Conservation (phyloP, 2,329 filamentous ascomycete species). For the Pseudohalonectria lignicola region DNA sequence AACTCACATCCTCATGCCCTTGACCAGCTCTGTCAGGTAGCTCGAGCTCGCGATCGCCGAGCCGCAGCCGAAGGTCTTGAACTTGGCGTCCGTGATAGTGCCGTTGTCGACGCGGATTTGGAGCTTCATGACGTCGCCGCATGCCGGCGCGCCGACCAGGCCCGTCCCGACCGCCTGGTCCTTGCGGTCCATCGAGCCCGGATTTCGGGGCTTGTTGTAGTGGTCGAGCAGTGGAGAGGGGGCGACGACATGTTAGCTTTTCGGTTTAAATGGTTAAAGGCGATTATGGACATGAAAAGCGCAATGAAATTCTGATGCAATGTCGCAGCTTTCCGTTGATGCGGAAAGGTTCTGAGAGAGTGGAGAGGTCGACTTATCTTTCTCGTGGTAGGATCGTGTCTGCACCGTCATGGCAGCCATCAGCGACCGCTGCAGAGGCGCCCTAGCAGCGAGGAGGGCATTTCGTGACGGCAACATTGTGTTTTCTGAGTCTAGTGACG, state of each 20-base stretch:
- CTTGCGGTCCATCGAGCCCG: constrained; percentile 54
- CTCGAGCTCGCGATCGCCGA: constrained; percentile 90
- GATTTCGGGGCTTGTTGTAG: constrained; percentile 29
- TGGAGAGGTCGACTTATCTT: constrained; percentile 9
- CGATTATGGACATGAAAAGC: too few species aligned
- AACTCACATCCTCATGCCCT: constrained; percentile 59
- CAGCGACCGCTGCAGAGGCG: constrained; percentile 8
- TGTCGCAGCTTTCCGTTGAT: too few species aligned
- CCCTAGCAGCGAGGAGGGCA: constrained; percentile 5
- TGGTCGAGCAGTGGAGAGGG: constrained; percentile 13
- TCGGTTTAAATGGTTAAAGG: not conserved
- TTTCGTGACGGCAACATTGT: constrained; percentile 3
- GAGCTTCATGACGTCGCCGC: constrained; percentile 88
- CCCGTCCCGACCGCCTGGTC: constrained; percentile 81
- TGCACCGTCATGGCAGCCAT: constrained; percentile 6
- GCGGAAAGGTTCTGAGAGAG: too few species aligned
- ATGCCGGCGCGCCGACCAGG: constrained; percentile 82
- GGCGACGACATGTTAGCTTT: not conserved
- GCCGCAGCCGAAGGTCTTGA: constrained; percentile 96
- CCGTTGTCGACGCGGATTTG: constrained; percentile 90
- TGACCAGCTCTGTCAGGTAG: constrained; percentile 89
- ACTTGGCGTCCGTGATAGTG: constrained; percentile 88
- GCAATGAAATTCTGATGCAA: too few species aligned
- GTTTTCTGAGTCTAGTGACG: not conserved
- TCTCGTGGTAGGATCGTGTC: constrained; percentile 13